Conservation (phyloP, 2,329 filamentous ascomycete species). For the Rutstroemia sp. region DNA sequence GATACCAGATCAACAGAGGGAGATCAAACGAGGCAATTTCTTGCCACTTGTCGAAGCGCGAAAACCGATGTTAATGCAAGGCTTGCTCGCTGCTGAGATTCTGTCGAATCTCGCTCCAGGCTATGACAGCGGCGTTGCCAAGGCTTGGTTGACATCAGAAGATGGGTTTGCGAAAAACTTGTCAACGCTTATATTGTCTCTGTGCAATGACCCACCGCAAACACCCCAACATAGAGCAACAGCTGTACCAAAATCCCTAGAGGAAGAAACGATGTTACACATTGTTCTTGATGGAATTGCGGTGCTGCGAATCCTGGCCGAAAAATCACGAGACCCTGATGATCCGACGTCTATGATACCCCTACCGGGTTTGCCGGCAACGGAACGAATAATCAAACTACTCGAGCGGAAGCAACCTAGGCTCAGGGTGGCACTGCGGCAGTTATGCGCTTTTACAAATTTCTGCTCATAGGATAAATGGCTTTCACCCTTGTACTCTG, state of each 20-base stretch:
- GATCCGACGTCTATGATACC: constrained; percentile 46
- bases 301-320: constrained; percentile 59
- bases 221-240: constrained; percentile 33
- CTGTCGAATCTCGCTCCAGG: constrained; percentile 66
- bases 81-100: constrained; percentile 83
- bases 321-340: constrained; percentile 57
- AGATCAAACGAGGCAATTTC: constrained; percentile 51
- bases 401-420: constrained; percentile 57
- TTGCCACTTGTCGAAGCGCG: constrained; percentile 69
- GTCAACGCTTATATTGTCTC: constrained; percentile 63
- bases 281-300: constrained; percentile 63
- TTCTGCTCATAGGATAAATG: constrained; percentile 35
- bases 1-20: constrained; percentile 63
- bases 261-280: constrained; percentile 29
- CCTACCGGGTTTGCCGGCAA: constrained; percentile 55
- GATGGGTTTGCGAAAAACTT: constrained; percentile 80
- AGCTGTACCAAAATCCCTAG: constrained; percentile 25
- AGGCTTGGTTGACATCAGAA: constrained; percentile 72
- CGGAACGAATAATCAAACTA: constrained; percentile 59
- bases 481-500: constrained; percentile 24
- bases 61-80: constrained; percentile 88
- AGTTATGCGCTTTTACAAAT: constrained; percentile 57
- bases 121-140: constrained; percentile 65
- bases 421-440: constrained; percentile 59
- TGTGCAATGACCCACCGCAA: constrained; percentile 52